phyloP scores from a whole-genome alignment of 495 filamentous ascomycete species.

The Lophiostoma macrostomum region DNA sequence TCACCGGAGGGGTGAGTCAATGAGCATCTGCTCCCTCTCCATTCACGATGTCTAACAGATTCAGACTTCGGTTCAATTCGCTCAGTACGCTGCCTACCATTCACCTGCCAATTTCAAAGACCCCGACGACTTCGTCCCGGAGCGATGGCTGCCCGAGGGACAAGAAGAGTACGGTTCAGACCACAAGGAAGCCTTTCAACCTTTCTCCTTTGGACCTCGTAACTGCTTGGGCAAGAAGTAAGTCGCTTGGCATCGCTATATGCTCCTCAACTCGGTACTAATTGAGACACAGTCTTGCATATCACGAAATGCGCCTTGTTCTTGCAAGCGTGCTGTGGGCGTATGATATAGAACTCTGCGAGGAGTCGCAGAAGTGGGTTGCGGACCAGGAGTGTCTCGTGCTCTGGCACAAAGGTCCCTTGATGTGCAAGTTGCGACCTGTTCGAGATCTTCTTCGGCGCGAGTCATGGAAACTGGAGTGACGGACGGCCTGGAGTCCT shows the following conservation, averaged over 20 bases:
- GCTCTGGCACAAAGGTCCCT: conserved; percentile 45
- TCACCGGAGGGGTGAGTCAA: conserved; percentile 23
- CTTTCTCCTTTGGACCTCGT: conserved; percentile 22
- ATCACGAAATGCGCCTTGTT: conserved; percentile 37
- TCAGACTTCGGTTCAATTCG: conserved; percentile 13
- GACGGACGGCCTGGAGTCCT: too few species aligned
- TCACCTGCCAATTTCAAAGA: conserved; percentile 22
- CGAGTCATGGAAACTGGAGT: too few species aligned
- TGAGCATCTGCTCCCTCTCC: not conserved
- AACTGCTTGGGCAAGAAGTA: conserved; percentile 34
- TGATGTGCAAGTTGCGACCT: conserved; percentile 34
- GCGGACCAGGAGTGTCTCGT: conserved; percentile 40
- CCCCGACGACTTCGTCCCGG: conserved; percentile 23
- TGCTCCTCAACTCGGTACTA: not conserved
- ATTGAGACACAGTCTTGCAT: conserved; percentile 20
- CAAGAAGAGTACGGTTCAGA: conserved; percentile 13
- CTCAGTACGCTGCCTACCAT: conserved; percentile 23
- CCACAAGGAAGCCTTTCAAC: conserved; percentile 17
- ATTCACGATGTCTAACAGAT: conserved; percentile 2
- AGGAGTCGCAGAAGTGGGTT: conserved; percentile 38
- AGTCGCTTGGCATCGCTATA: not conserved
- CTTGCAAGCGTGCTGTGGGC: conserved; percentile 33
- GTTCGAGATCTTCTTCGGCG: too few species aligned
- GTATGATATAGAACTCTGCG: conserved; percentile 33
- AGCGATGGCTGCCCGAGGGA: conserved; percentile 24